phyloP scores from a whole-genome alignment of 768 basidiomycete genomes.

The Goffeauzyma gilvescens region DNA sequence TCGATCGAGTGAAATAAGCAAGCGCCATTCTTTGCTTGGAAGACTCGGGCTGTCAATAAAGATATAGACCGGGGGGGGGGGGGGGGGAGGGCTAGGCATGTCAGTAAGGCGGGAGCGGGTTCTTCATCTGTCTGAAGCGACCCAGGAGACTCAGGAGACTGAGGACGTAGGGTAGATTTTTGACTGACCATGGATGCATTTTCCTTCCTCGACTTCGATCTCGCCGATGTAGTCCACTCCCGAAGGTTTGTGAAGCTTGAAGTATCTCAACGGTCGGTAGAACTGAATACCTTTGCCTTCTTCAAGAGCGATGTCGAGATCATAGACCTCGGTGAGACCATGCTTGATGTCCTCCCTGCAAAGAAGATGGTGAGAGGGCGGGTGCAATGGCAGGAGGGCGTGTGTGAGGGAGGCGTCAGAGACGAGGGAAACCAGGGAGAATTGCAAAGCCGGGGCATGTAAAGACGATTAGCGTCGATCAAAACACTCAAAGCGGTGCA shows the following conservation, averaged over 20 bases:
- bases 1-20: constrained; percentile 26
- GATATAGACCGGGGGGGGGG: not conserved
- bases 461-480: not conserved
- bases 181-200: constrained; percentile 27
- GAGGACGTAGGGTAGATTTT: too few species aligned
- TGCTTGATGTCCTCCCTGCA: constrained; percentile 26
- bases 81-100: not conserved
- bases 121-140: constrained; percentile 1
- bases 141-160: too few species aligned
- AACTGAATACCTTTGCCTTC: constrained; percentile 18
- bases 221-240: constrained; percentile 29
- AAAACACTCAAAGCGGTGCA: not conserved
- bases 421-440: too few species aligned
- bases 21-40: not conserved
- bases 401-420: not conserved
- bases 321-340: constrained; percentile 23
- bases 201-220: constrained; percentile 28
- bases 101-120: not conserved
- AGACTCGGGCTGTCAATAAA: not conserved
- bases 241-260: constrained; percentile 21
- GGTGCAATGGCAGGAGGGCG: not conserved
- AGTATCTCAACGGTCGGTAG: constrained; percentile 27
- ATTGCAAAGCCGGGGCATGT: too few species aligned
- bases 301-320: constrained; percentile 19
- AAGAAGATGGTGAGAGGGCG: not conserved